Percentiles rank a stretch among this genome's conserved stretches.
Conservation (phyloP, 805 yeast genomes). For the Candida caryicola region DNA sequence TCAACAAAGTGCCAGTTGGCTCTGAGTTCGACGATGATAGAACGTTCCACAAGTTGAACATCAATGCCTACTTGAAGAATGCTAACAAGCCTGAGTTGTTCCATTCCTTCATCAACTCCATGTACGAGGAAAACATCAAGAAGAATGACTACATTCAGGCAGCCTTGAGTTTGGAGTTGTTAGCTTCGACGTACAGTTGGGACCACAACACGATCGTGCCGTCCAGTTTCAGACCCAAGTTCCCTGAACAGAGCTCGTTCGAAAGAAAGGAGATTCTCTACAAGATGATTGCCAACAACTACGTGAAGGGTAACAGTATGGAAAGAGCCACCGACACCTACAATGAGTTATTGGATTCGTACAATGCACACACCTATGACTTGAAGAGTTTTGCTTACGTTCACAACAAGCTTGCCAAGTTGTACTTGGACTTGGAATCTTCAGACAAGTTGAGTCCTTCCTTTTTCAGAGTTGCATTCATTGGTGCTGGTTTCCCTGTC, state of each 20-base stretch:
- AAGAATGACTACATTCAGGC: conserved; percentile 75
- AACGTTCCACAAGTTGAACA: conserved; percentile 72
- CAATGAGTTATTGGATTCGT: conserved; percentile 73
- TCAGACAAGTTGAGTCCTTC: conserved; percentile 74
- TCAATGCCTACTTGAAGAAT: conserved; percentile 71
- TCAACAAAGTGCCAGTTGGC: conserved; percentile 72
- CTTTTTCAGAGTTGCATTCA: conserved; percentile 73
- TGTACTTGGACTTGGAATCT: conserved; percentile 65
- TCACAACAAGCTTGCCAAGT: conserved; percentile 61
- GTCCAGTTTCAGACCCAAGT: conserved; percentile 57
- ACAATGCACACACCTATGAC: conserved; percentile 70
- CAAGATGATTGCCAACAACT: conserved; percentile 67
- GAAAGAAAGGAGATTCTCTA: conserved; percentile 73
- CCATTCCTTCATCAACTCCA: conserved; percentile 71
- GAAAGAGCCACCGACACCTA: conserved; percentile 80
- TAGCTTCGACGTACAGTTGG: conserved; percentile 79
- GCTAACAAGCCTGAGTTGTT: conserved; percentile 78
- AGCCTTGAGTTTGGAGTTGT: conserved; percentile 72
- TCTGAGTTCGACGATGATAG: conserved; percentile 86
- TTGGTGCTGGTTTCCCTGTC: conserved; percentile 82
- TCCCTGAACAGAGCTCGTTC: conserved; percentile 80
- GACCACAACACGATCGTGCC: conserved; percentile 55
- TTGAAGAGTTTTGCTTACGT: conserved; percentile 71
- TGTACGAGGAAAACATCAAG: conserved; percentile 60
- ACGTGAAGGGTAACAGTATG: conserved; percentile 65